Evolutionary conservation across 306 rosid genomes (phyloP), one percentile per base, ranked within the genome.

Genomic region (Medicago arabica): DNA sequence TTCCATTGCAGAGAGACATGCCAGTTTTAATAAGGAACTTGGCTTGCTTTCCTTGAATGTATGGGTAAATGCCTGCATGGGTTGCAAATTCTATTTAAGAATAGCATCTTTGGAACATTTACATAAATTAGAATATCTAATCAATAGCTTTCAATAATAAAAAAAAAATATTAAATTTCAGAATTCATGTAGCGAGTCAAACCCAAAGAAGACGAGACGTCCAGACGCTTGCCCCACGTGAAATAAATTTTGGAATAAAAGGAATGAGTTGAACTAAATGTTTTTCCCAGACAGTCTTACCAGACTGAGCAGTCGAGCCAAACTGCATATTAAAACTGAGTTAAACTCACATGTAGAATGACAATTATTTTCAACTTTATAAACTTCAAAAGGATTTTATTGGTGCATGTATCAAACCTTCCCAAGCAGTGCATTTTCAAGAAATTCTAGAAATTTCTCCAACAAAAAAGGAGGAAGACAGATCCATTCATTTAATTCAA

Each of bases 181-280:
- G 67, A 82, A 55, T 41, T 39, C 9, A 40, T 59, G 55, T 72
- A 15, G 71, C 9, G 59, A 18, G 55, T 64, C 88, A 79, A 58
- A 95, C 98, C 98, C 89, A 86, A 83, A 95, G 97, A 75, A 95
- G 96, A 31, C 87, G 90, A 71, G 79, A 83, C 62, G 79, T 85
- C 96, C 97, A 89, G 72, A 62, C 69, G 74, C 80, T 58, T 61
- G 73, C 69, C 77, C 83, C 87, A 44, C 44, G 86, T 14, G 85
- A 80, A 75, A 89, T 61, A 76, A 92, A 87, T 85, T 87, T 88
- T 3, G 98, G 97, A 72, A 95, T 75, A 84, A 92, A 90, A 59
- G 89, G 85, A 81, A 95, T 89, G 73, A 95, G 88, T 47, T 87
- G 84, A 84, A 81, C 75, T 36, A 92, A 63, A 79, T 80, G 88